Percentiles rank a stretch among this genome's conserved stretches.
Evolutionary conservation across 192 early-diverging fungal genomes (phyloP).

Genomic region (Coemansia sp.): DNA sequence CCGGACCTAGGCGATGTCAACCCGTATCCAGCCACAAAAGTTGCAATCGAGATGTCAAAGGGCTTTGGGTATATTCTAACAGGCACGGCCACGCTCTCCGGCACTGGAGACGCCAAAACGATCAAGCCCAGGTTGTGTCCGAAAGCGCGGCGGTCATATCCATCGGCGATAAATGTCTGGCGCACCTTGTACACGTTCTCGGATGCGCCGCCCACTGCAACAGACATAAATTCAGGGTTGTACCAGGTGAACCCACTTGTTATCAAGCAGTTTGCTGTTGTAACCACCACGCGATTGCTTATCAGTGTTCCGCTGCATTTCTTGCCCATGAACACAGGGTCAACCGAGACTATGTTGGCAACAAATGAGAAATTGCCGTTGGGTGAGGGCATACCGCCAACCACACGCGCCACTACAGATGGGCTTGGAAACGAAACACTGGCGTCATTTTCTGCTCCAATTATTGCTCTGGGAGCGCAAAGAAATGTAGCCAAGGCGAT

Average conservation of each 20-base stretch:
- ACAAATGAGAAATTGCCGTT: slow-evolving; percentile 8
- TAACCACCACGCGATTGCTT: slow-evolving; percentile 15
- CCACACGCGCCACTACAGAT: background rate
- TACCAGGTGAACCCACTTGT: slow-evolving; percentile 16
- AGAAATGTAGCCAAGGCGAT: background rate
- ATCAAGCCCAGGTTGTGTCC: slow-evolving; percentile 31
- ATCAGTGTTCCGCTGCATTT: slow-evolving; percentile 35
- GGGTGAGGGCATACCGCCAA: background rate
- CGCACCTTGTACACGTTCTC: slow-evolving; percentile 10
- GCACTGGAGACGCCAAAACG: slow-evolving; percentile 17
- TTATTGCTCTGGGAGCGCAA: background rate
- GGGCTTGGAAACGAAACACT: background rate
- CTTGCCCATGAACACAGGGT: slow-evolving; percentile 25
- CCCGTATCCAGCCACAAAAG: slow-evolving; percentile 19
- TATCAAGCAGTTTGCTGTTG: slow-evolving; percentile 40
- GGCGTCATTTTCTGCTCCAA: background rate
- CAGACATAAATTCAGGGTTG: slow-evolving; percentile 15
- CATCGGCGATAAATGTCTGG: slow-evolving; percentile 15
- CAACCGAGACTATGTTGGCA: slow-evolving; percentile 27
- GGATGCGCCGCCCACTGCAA: slow-evolving; percentile 8
- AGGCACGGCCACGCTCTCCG: slow-evolving; percentile 10
- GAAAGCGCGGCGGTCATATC: slow-evolving; percentile 6
- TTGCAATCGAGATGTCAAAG: background rate
- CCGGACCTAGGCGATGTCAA: background rate
- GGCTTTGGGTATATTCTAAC: slow-evolving; percentile 12